Percentiles rank a stretch among this genome's conserved stretches.
Evolutionary conservation across 306 rosid genomes (phyloP).

Genomic region (Bauhinia variegata): DNA sequence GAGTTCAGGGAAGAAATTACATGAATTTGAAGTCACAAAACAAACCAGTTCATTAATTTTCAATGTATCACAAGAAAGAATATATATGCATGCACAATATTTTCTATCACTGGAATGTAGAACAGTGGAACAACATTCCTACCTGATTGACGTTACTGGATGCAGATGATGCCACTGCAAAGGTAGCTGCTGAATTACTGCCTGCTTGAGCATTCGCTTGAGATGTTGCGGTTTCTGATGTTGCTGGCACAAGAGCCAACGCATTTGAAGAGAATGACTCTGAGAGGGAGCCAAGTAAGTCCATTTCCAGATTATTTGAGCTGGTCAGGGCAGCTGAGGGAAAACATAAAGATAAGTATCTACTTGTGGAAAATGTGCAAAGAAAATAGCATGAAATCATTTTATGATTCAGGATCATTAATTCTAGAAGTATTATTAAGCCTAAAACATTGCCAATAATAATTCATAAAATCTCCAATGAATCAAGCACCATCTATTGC

Average conservation of each 20-base stretch:
- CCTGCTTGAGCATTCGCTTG: slow-evolving; percentile 45
- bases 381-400: not conserved
- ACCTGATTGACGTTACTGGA: slow-evolving; percentile 69
- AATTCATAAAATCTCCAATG: not conserved
- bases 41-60: not conserved
- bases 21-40: slow-evolving; percentile 6
- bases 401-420: slow-evolving; percentile 9
- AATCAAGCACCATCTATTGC: not conserved
- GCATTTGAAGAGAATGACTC: slow-evolving; percentile 71
- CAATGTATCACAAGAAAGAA: not conserved
- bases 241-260: slow-evolving; percentile 72
- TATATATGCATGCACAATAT: not conserved
- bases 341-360: slow-evolving; percentile 36
- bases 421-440: slow-evolving; percentile 16
- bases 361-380: slow-evolving; percentile 6
- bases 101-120: slow-evolving; percentile 21
- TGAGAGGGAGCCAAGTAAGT: slow-evolving; percentile 80
- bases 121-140: slow-evolving; percentile 18
- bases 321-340: slow-evolving; percentile 61
- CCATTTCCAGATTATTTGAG: slow-evolving; percentile 66
- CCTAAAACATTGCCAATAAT: slow-evolving; percentile 6
- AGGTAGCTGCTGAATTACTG: slow-evolving; percentile 52
- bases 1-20: not conserved
- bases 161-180: slow-evolving; percentile 47
- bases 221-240: slow-evolving; percentile 46